A percentile compares a stretch with the other conserved stretches of the same genome.
phyloP scores from a whole-genome alignment of 2,329 filamentous ascomycete genomes.

The Simplicillium sp. region DNA sequence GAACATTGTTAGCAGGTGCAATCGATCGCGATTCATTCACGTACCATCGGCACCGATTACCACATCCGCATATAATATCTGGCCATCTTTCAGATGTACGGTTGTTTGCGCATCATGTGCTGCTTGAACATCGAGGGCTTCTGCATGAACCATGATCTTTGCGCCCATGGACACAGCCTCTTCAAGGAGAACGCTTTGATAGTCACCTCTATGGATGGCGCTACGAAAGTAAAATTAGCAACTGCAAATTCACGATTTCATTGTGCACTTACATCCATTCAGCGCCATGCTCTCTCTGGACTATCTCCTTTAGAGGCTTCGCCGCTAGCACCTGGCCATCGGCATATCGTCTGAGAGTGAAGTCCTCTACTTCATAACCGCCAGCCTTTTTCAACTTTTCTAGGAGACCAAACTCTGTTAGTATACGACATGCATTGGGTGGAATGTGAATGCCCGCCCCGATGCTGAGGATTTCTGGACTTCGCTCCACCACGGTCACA shows the following conservation, averaged over 20 bases:
- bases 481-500: conserved; percentile 2
- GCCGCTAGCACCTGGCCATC: conserved; percentile 1
- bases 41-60: conserved; percentile 6
- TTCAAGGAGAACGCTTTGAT: conserved; percentile 3
- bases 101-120: not conserved
- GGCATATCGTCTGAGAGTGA: conserved; percentile 2
- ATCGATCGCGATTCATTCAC: not conserved
- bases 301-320: conserved; percentile 3
- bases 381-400: conserved; percentile 3
- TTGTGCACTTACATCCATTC: conserved; percentile 3
- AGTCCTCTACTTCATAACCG: conserved; percentile 4
- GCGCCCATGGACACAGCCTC: conserved; percentile 1
- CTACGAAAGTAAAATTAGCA: not conserved
- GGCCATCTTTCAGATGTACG: conserved; percentile 1
- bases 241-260: not conserved
- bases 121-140: not conserved
- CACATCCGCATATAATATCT: conserved; percentile 2
- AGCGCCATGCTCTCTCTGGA: conserved; percentile 1
- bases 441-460: conserved; percentile 6
- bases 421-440: conserved; percentile 3
- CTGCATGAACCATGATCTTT: conserved; percentile 3
- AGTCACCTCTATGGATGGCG: conserved; percentile 5
- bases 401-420: conserved; percentile 3
- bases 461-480: conserved; percentile 3
- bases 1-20: not conserved